These are phyloP conservation scores for Aethionema arabicum DNA, from an alignment of 345 rosid species.

Conservation along the genomic window DNA sequence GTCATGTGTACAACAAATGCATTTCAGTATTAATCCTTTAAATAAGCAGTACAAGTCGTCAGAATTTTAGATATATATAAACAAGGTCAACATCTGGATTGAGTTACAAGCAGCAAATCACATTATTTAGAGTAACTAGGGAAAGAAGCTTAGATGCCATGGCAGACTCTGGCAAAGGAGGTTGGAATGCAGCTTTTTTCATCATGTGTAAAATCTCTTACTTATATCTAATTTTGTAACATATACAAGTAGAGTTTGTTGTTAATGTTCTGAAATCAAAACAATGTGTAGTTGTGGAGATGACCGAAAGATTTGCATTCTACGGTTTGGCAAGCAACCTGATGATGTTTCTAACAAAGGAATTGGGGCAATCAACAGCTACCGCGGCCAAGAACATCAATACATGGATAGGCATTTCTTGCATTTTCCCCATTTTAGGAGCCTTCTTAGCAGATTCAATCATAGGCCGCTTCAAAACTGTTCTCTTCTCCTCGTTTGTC, in stretches of 20 bases:
- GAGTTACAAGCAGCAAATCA: too few species aligned
- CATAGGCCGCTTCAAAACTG: conserved; percentile 87
- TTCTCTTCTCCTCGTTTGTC: conserved; percentile 57
- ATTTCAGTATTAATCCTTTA: too few species aligned
- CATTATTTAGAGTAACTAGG: not conserved
- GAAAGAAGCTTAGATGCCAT: conserved; percentile 16
- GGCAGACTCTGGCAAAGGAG: conserved; percentile 48
- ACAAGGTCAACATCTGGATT: too few species aligned
- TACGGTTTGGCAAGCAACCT: conserved; percentile 80
- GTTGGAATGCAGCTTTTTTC: conserved; percentile 90
- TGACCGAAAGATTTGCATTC: conserved; percentile 76
- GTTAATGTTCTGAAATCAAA: not conserved
- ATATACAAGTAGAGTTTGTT: not conserved
- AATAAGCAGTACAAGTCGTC: too few species aligned
- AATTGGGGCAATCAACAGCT: conserved; percentile 53
- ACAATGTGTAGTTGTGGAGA: conserved; percentile 61
- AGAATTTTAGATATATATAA: too few species aligned
- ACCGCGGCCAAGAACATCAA: conserved; percentile 69
- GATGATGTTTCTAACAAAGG: conserved; percentile 64
- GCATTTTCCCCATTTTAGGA: conserved; percentile 73
- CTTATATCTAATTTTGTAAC: not conserved
- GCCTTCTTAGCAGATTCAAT: conserved; percentile 77
- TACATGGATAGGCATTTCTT: conserved; percentile 76
- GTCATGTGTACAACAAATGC: too few species aligned
- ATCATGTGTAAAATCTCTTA: conserved; percentile 52